Percentiles rank a stretch among this genome's conserved stretches.
Conservation (phyloP, 139 green algal species). For the Deuterostichococcus epilithicus region DNA sequence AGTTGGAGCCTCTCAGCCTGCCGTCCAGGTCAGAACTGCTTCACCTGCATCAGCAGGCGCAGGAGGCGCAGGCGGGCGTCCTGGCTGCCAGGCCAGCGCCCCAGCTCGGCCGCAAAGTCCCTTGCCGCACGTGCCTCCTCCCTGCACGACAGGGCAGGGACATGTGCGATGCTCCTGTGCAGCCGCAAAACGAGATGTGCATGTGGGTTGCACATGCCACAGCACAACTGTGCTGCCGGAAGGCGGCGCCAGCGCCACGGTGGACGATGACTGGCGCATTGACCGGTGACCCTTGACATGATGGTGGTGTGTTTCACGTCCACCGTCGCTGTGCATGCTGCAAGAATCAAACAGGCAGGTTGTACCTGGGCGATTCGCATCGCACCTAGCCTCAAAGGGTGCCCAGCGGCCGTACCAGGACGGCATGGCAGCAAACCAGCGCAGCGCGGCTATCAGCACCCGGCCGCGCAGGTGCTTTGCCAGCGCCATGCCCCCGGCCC, state of each 20-base stretch:
- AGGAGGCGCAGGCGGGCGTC: neutral
- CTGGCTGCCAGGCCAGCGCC: neutral
- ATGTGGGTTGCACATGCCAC: neutral
- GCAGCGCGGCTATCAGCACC: slow-evolving; percentile 28
- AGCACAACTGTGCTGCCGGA: too few relatives aligned
- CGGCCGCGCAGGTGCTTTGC: slow-evolving; percentile 25
- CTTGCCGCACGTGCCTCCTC: slow-evolving; percentile 21
- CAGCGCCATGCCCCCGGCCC: neutral
- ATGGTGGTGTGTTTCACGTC: too few relatives aligned
- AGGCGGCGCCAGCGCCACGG: too few relatives aligned
- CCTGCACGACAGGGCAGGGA: too few relatives aligned
- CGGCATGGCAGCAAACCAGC: slow-evolving; percentile 22
- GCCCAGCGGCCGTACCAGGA: slow-evolving; percentile 31
- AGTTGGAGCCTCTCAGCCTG: too few relatives aligned
- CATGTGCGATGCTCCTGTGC: too few relatives aligned
- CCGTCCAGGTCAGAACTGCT: neutral
- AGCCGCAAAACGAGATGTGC: neutral
- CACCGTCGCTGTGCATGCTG: too few relatives aligned
- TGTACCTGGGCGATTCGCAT: too few relatives aligned
- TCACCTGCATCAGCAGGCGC: neutral
- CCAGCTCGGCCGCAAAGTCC: slow-evolving; percentile 15
- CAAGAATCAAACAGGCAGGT: too few relatives aligned
- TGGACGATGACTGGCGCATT: too few relatives aligned
- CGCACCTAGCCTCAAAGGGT: slow-evolving; percentile 13
- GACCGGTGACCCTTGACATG: too few relatives aligned